Evolutionary conservation across 208 protist genomes (phyloP).

Genomic region (Zelonia costaricensis): DNA sequence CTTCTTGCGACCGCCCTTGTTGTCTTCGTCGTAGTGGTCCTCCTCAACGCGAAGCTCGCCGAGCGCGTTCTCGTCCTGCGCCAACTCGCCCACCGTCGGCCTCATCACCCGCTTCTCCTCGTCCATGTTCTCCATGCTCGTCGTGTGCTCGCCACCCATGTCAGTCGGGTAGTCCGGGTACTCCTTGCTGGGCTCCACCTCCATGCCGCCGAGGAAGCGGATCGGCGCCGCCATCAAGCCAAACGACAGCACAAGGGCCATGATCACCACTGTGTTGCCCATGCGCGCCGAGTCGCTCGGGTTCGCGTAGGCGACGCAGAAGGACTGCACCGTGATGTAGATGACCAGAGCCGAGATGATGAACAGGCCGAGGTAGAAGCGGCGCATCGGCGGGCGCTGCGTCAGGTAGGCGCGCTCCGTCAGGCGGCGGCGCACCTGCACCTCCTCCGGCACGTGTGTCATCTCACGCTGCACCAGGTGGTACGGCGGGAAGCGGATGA

Average conservation of each 20-base stretch:
- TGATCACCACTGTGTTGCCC: constrained; percentile 37
- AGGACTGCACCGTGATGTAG: constrained; percentile 53
- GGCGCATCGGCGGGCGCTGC: constrained; percentile 44
- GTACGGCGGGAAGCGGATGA: constrained; percentile 55
- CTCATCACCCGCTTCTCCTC: constrained; percentile 16
- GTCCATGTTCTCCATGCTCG: not conserved
- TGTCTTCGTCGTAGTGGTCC: not conserved
- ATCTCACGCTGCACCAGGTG: constrained; percentile 40
- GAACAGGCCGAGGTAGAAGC: constrained; percentile 44
- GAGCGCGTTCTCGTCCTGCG: constrained; percentile 14
- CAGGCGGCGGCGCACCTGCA: constrained; percentile 38
- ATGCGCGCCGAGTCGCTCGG: constrained; percentile 23
- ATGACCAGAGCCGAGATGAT: constrained; percentile 40
- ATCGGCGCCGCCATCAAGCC: constrained; percentile 32
- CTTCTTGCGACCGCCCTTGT: not conserved
- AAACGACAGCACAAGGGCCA: constrained; percentile 38
- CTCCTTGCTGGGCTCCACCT: constrained; percentile 37
- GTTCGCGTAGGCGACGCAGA: constrained; percentile 48
- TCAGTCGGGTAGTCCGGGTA: constrained; percentile 18
- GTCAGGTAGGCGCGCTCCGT: constrained; percentile 64
- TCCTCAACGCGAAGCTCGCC: constrained; percentile 14
- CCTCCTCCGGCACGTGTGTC: constrained; percentile 26
- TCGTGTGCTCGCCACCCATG: not conserved
- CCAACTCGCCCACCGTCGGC: constrained; percentile 7
- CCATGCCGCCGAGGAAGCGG: constrained; percentile 51